Percentiles rank a stretch among this genome's conserved stretches.
These are phyloP conservation scores for Lachnellula occidentalis DNA, from an alignment of 2,329 filamentous ascomycete species.

Conservation along the genomic window DNA sequence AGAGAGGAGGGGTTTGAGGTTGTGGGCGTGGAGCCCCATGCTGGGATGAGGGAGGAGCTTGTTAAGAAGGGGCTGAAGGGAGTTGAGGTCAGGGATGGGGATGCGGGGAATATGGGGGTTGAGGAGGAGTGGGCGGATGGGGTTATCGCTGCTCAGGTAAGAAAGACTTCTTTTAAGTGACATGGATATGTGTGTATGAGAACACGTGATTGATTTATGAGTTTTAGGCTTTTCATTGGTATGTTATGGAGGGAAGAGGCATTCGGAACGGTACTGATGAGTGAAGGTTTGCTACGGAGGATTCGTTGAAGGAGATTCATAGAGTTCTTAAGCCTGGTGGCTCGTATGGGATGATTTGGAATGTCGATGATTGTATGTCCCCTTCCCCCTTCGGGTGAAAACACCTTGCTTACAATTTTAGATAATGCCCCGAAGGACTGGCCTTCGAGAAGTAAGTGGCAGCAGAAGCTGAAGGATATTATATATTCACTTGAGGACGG, in stretches of 20 bases:
- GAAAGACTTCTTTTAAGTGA: background rate
- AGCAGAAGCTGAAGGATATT: slow-evolving; percentile 54
- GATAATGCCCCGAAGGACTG: slow-evolving; percentile 59
- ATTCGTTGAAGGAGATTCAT: slow-evolving; percentile 60
- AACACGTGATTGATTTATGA: slow-evolving; percentile 6
- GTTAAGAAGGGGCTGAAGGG: slow-evolving; percentile 47
- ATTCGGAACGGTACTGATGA: background rate
- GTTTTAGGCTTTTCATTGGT: slow-evolving; percentile 43
- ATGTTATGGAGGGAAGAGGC: background rate
- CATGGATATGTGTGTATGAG: too few relatives aligned
- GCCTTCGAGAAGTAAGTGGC: slow-evolving; percentile 54
- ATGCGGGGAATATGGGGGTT: slow-evolving; percentile 51
- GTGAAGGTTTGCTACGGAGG: slow-evolving; percentile 61
- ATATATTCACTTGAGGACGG: slow-evolving; percentile 52
- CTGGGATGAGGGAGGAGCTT: slow-evolving; percentile 59
- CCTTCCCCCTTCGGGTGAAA: background rate
- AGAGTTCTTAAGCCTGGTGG: slow-evolving; percentile 57
- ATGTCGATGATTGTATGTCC: slow-evolving; percentile 61
- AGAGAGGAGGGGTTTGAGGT: slow-evolving; percentile 55
- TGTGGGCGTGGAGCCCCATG: slow-evolving; percentile 58
- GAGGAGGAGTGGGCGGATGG: slow-evolving; percentile 57
- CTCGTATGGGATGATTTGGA: slow-evolving; percentile 66
- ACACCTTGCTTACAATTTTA: slow-evolving; percentile 28
- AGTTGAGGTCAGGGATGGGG: slow-evolving; percentile 47
- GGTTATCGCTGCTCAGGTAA: slow-evolving; percentile 22